A percentile compares a stretch with the other conserved stretches of the same genome.
These are phyloP conservation scores for Pseudocercospora ulei DNA, from an alignment of 2,329 filamentous ascomycete genomes.

Conservation along the genomic window DNA sequence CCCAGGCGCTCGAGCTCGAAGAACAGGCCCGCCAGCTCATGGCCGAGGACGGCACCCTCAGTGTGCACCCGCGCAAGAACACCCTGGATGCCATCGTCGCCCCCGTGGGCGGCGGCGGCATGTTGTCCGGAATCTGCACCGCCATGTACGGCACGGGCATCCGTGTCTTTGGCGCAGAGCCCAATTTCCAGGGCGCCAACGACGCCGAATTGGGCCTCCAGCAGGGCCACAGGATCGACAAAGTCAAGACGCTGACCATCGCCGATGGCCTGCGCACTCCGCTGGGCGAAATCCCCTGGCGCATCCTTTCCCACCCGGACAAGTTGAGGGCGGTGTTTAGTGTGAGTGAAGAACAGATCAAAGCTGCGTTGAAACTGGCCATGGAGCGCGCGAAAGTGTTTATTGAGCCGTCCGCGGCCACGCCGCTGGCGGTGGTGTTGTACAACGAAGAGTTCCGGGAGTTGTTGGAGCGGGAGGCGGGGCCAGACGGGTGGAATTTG, in stretches of 20 bases:
- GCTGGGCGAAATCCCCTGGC: constrained; percentile 66
- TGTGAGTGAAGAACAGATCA: constrained; percentile 75
- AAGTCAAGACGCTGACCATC: constrained; percentile 67
- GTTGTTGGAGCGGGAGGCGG: constrained; percentile 60
- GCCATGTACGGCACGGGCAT: constrained; percentile 62
- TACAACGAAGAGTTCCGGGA: constrained; percentile 75
- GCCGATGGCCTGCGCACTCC: constrained; percentile 83
- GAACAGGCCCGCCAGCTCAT: constrained; percentile 56
- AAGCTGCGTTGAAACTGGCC: constrained; percentile 62
- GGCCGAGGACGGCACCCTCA: constrained; percentile 27
- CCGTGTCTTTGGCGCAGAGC: constrained; percentile 77
- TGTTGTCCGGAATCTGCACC: constrained; percentile 74
- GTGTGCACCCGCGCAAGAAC: constrained; percentile 21
- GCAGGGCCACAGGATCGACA: constrained; percentile 53
- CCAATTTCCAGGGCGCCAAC: constrained; percentile 70
- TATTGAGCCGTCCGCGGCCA: constrained; percentile 77
- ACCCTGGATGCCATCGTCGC: constrained; percentile 53
- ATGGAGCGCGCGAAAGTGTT: constrained; percentile 83
- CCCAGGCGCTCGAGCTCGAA: constrained; percentile 71
- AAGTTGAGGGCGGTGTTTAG: constrained; percentile 62
- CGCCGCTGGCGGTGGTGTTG: constrained; percentile 71
- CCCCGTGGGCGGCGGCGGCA: constrained; percentile 78
- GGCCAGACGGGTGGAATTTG: constrained; percentile 63
- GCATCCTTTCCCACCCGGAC: constrained; percentile 59
- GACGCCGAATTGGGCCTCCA: constrained; percentile 65